Conservation (phyloP, 371 early-diverging fungal genomes). For the Mucor lusitanicus region DNA sequence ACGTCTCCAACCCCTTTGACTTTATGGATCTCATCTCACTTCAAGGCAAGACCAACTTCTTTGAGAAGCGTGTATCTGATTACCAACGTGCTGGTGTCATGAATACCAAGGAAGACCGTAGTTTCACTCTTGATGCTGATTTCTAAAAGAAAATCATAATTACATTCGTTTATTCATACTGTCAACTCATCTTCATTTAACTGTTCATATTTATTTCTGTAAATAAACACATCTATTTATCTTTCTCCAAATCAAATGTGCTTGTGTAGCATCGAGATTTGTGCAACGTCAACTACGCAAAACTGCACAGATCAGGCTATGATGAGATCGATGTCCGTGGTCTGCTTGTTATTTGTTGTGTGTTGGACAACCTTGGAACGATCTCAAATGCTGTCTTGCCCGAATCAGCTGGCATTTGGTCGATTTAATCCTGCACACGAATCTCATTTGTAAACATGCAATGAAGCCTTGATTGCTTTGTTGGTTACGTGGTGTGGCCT, state of each 20-base stretch:
- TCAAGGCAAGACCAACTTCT: conserved; percentile 99
- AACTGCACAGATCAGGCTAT: not conserved
- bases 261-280: not conserved
- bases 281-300: not conserved
- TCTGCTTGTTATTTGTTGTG: not conserved
- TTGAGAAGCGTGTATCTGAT: conserved; percentile 99
- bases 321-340: not conserved
- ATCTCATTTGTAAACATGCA: not conserved
- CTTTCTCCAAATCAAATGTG: not conserved
- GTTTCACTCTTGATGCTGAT: conserved; percentile 80
- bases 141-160: conserved; percentile 36
- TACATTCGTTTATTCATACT: not conserved
- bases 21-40: conserved; percentile 99
- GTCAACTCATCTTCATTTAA: not conserved
- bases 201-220: not conserved
- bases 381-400: not conserved
- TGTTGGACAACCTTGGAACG: not conserved
- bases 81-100: conserved; percentile 98
- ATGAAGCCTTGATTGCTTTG: not conserved
- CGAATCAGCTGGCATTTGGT: not conserved
- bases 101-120: conserved; percentile 62
- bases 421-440: not conserved
- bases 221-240: not conserved
- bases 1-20: conserved; percentile 97
- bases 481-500: not conserved